These are phyloP conservation scores for Aureobasidium namibiae DNA, from an alignment of 2,329 filamentous ascomycete species.

Conservation along the genomic window DNA sequence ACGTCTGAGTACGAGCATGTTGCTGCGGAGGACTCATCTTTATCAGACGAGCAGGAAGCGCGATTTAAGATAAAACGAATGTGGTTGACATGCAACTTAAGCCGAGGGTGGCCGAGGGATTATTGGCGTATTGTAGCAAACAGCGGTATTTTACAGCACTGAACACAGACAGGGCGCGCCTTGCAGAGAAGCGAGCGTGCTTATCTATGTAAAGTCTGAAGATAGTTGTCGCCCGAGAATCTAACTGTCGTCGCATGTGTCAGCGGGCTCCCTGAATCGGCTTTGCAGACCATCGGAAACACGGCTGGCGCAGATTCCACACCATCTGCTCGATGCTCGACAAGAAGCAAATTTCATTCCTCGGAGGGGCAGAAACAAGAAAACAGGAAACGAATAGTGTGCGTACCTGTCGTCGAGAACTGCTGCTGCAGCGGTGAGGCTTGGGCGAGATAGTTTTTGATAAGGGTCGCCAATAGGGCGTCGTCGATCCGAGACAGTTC, in stretches of 20 bases:
- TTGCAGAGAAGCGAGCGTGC: background rate
- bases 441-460: background rate
- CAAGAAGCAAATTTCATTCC: background rate
- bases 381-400: background rate
- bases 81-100: conserved; percentile 3
- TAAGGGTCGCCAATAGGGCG: conserved; percentile 6
- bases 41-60: background rate
- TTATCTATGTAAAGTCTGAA: conserved; percentile 4
- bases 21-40: conserved; percentile 11
- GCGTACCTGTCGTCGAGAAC: conserved; percentile 7
- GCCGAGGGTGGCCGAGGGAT: background rate
- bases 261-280: conserved; percentile 3
- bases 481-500: background rate
- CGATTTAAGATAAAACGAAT: conserved; percentile 5
- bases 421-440: conserved; percentile 6
- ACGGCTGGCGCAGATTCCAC: background rate
- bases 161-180: conserved; percentile 5
- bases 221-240: background rate
- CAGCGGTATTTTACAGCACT: conserved; percentile 4
- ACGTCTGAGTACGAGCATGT: conserved; percentile 1
- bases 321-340: background rate
- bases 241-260: background rate
- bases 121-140: background rate
- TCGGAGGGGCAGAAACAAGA: background rate
- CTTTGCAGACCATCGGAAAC: conserved; percentile 1